phyloP scores from a whole-genome alignment of 768 basidiomycete genomes.

The Termitomyces sp. region DNA sequence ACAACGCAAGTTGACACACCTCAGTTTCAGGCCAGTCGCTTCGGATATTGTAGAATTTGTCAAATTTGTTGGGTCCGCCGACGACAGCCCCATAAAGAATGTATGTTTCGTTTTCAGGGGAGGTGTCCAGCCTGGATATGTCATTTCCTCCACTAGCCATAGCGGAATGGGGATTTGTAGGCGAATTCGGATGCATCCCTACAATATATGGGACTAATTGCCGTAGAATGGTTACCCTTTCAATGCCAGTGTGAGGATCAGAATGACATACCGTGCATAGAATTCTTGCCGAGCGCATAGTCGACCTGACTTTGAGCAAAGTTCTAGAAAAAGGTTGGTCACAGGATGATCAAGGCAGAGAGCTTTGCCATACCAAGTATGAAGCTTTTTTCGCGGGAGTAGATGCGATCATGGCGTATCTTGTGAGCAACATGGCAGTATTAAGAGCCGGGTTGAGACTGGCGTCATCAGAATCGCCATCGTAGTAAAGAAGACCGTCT shows the following conservation, averaged over 20 bases:
- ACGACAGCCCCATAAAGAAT: constrained; percentile 85
- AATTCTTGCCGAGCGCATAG: constrained; percentile 85
- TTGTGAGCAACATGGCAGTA: constrained; percentile 75
- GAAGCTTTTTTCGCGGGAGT: constrained; percentile 48
- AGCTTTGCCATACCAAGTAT: constrained; percentile 47
- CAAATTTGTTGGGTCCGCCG: constrained; percentile 79
- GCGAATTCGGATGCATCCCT: constrained; percentile 87
- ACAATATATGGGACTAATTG: constrained; percentile 75
- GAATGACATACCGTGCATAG: constrained; percentile 67
- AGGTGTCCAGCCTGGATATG: constrained; percentile 64
- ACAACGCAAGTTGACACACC: constrained; percentile 41
- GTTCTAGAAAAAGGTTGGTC: constrained; percentile 32
- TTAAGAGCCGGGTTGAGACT: constrained; percentile 87
- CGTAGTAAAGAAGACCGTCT: constrained; percentile 82
- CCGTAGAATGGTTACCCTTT: background rate
- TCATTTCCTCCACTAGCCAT: constrained; percentile 82
- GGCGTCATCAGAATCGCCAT: constrained; percentile 79
- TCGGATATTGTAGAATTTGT: constrained; percentile 80
- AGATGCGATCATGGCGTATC: constrained; percentile 75
- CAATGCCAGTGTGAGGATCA: background rate
- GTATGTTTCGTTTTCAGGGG: constrained; percentile 68
- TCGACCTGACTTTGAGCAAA: constrained; percentile 78
- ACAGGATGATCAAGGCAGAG: constrained; percentile 8
- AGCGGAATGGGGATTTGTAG: constrained; percentile 87
- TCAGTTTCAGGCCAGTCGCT: constrained; percentile 90